These are phyloP conservation scores for Trametes hirsuta DNA, from an alignment of 1,284 basidiomycete species.

Conservation along the genomic window DNA sequence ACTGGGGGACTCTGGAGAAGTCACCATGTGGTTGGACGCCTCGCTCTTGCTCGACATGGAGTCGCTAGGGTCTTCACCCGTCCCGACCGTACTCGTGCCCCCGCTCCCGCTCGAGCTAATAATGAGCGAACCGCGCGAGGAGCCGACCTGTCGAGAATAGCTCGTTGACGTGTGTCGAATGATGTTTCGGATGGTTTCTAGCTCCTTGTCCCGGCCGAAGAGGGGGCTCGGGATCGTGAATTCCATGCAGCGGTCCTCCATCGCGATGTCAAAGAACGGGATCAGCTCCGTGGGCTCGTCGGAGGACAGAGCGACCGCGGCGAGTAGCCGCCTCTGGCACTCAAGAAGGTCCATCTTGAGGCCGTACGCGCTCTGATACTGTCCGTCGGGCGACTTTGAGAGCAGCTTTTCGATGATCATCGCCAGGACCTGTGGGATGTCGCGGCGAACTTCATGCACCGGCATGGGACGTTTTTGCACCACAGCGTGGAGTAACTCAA, in stretches of 20 bases:
- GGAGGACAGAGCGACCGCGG: conserved; percentile 56
- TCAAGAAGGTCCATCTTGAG: conserved; percentile 66
- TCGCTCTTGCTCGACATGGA: conserved; percentile 50
- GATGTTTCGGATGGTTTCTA: conserved; percentile 66
- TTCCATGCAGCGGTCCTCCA: conserved; percentile 65
- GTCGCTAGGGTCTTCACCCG: conserved; percentile 47
- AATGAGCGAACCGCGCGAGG: conserved; percentile 44
- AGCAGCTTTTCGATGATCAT: conserved; percentile 72
- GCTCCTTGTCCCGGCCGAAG: conserved; percentile 71
- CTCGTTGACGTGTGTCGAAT: conserved; percentile 65
- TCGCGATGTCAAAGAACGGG: conserved; percentile 64
- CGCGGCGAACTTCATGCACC: conserved; percentile 72
- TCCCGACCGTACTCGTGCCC: conserved; percentile 33
- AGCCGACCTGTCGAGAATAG: conserved; percentile 58
- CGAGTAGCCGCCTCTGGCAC: conserved; percentile 63
- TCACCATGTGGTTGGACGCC: conserved; percentile 29
- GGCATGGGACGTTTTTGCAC: conserved; percentile 73
- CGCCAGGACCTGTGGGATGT: conserved; percentile 71
- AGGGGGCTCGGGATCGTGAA: conserved; percentile 69
- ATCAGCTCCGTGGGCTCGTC: conserved; percentile 69
- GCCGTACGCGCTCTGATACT: conserved; percentile 73
- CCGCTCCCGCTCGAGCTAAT: conserved; percentile 43
- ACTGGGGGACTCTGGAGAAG: conserved; percentile 24
- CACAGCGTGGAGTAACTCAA: conserved; percentile 68
- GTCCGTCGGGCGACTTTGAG: conserved; percentile 61